Evolutionary conservation across 78 protist species (phyloP).

Genomic region (Dictyostelium capitatum): DNA sequence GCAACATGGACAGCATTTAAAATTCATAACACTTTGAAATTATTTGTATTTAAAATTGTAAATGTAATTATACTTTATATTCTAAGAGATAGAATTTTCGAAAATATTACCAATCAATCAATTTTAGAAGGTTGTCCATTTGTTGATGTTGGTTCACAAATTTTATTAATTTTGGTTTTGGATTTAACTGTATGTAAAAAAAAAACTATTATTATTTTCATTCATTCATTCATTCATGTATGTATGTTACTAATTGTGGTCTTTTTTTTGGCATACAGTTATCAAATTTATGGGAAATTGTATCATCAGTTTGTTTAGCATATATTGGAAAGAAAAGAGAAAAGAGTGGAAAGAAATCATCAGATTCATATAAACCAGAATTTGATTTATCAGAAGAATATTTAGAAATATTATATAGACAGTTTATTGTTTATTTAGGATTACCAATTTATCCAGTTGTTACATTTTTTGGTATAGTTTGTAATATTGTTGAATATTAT

Average conservation of each 20-base stretch:
- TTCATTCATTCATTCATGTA: neutral
- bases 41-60: constrained; percentile 62
- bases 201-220: neutral
- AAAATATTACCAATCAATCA: constrained; percentile 2
- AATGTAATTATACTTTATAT: constrained; percentile 59
- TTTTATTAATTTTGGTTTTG: constrained; percentile 44
- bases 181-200: constrained; percentile 51
- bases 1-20: constrained; percentile 76
- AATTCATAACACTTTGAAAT: constrained; percentile 65
- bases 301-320: constrained; percentile 30
- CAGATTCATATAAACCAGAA: constrained; percentile 68
- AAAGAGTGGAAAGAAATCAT: constrained; percentile 54
- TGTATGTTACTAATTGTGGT: neutral
- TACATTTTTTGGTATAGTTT: constrained; percentile 60
- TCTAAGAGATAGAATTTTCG: constrained; percentile 45
- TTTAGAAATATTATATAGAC: constrained; percentile 78
- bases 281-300: constrained; percentile 65
- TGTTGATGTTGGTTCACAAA: constrained; percentile 68
- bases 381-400: constrained; percentile 85
- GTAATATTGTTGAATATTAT: constrained; percentile 64
- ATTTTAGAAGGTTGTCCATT: constrained; percentile 60
- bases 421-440: constrained; percentile 80
- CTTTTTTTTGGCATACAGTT: neutral
- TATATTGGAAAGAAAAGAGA: constrained; percentile 42
- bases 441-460: constrained; percentile 77